Evolutionary conservation across 2,329 filamentous ascomycete genomes (phyloP).

Genomic region (Xylaria sp.): DNA sequence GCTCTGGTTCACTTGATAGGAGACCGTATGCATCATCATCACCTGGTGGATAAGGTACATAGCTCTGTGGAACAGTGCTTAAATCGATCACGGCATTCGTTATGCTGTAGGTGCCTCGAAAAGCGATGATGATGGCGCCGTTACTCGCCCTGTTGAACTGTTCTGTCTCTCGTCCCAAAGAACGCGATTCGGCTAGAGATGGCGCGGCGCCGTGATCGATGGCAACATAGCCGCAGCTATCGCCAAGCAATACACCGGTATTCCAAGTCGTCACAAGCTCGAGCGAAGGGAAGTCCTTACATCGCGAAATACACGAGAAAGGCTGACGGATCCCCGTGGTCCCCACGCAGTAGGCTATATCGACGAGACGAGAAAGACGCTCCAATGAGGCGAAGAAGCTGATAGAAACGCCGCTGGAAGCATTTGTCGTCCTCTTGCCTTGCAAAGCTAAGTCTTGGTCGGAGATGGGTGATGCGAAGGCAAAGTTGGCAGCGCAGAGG

Average conservation of each 20-base stretch:
- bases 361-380: slow-evolving; percentile 86
- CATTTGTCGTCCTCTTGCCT: slow-evolving; percentile 14
- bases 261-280: slow-evolving; percentile 87
- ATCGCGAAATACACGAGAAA: slow-evolving; percentile 85
- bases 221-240: slow-evolving; percentile 93
- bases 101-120: slow-evolving; percentile 93
- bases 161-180: slow-evolving; percentile 4
- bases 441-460: slow-evolving; percentile 18
- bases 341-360: slow-evolving; percentile 93
- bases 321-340: slow-evolving; percentile 80
- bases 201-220: slow-evolving; percentile 69
- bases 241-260: slow-evolving; percentile 82
- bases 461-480: slow-evolving; percentile 25
- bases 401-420: slow-evolving; percentile 54
- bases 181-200: not conserved
- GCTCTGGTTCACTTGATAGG: slow-evolving; percentile 46
- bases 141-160: slow-evolving; percentile 21
- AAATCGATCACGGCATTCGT: slow-evolving; percentile 90
- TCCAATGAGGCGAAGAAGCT: slow-evolving; percentile 81
- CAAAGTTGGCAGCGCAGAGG: slow-evolving; percentile 17
- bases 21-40: slow-evolving; percentile 47
- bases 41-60: slow-evolving; percentile 79
- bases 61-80: slow-evolving; percentile 86
- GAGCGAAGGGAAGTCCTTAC: slow-evolving; percentile 80
- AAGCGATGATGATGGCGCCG: slow-evolving; percentile 76